Percentiles rank a stretch among this genome's conserved stretches.
Conservation (phyloP, 2,329 filamentous ascomycete genomes). For the Pezizomycotina sp. region DNA sequence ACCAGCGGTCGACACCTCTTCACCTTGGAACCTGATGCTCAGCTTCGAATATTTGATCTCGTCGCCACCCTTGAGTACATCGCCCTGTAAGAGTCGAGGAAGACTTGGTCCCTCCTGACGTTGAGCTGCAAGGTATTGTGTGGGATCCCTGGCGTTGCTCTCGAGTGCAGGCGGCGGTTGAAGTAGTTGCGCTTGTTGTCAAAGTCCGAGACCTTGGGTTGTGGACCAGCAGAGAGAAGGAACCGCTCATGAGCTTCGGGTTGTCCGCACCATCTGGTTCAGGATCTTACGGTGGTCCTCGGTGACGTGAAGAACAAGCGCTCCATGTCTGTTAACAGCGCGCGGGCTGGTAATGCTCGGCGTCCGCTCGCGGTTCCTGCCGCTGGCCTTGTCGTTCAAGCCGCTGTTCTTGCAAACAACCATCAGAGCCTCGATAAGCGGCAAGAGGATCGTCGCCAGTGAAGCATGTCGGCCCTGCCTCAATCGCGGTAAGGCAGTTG, state of each 20-base stretch:
- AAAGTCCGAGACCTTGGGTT: conserved; percentile 98
- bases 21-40: conserved; percentile 90
- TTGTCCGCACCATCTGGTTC: conserved; percentile 93
- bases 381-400: conserved; percentile 31
- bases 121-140: conserved; percentile 66
- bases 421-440: conserved; percentile 92
- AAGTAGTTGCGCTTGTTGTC: conserved; percentile 99
- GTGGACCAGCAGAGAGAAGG: conserved; percentile 87
- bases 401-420: conserved; percentile 98
- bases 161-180: conserved; percentile 73
- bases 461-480: conserved; percentile 84
- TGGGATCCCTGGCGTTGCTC: conserved; percentile 52
- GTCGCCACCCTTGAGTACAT: conserved; percentile 86
- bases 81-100: conserved; percentile 96
- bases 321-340: conserved; percentile 68
- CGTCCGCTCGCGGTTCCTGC: conserved; percentile 20
- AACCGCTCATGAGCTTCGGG: conserved; percentile 95
- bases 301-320: conserved; percentile 89
- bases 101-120: conserved; percentile 85
- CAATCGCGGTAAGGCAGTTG: conserved; percentile 71
- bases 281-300: conserved; percentile 95
- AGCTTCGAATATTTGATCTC: conserved; percentile 99
- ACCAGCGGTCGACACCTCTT: conserved; percentile 94
- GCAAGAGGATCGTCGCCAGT: conserved; percentile 86
- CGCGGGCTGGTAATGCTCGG: conserved; percentile 45